phyloP scores from a whole-genome alignment of 345 rosid genomes.

The Citrus cavaleriei region DNA sequence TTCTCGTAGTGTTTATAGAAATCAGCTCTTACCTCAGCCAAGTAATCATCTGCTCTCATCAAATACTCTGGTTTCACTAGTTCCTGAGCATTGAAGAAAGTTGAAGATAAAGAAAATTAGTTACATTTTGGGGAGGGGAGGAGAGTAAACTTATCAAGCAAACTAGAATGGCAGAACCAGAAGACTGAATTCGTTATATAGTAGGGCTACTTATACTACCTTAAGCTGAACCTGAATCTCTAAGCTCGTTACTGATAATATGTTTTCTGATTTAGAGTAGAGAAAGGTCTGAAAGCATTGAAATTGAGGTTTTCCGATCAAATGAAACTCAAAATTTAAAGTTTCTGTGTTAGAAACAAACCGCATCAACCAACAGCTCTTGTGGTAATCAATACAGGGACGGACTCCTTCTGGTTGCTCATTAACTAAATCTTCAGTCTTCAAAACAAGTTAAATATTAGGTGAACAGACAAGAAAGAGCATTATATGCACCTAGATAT shows the following conservation, averaged over 20 bases:
- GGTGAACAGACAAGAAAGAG: no score
- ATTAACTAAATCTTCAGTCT: no score
- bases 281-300: no score
- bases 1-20: not conserved
- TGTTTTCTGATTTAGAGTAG: no score
- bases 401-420: no score
- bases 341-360: no score
- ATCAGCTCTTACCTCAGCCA: slow-evolving; percentile 63
- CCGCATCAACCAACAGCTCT: no score
- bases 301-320: not conserved
- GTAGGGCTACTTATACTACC: no score
- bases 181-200: no score
- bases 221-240: not conserved
- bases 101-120: not conserved
- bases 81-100: not conserved
- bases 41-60: slow-evolving; percentile 83
- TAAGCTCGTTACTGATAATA: not conserved
- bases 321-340: not conserved
- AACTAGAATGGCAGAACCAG: not conserved
- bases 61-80: slow-evolving; percentile 34
- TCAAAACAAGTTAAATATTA: no score
- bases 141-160: not conserved
- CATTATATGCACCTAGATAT: no score
- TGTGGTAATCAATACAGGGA: no score
- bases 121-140: not conserved